phyloP scores from a whole-genome alignment of 306 rosid species.

The Carpinus fangiana region DNA sequence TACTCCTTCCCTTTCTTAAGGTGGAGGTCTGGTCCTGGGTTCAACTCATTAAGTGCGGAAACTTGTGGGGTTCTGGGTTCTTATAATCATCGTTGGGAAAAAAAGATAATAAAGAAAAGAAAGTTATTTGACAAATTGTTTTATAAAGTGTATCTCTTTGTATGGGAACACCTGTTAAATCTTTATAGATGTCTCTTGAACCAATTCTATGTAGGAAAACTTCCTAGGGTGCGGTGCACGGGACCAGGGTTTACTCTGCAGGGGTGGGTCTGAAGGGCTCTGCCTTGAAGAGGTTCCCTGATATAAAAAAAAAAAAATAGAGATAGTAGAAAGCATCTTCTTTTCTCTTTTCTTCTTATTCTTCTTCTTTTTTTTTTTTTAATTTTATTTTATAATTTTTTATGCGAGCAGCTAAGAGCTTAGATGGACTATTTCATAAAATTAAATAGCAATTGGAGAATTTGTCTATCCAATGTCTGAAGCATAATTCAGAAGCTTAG shows the following conservation, averaged over 20 bases:
- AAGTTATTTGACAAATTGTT: not conserved
- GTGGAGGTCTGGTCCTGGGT: not conserved
- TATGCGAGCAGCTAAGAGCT: not conserved
- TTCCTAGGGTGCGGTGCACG: too few species aligned
- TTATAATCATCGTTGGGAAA: not conserved
- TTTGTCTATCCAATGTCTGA: not conserved
- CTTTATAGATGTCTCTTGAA: not conserved
- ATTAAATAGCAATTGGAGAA: not conserved
- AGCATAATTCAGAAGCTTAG: not conserved
- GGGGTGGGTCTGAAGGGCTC: too few species aligned
- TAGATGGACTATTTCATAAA: not conserved
- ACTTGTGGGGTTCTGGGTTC: not conserved
- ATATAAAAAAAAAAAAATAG: too few species aligned
- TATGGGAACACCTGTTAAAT: not conserved
- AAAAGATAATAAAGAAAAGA: not conserved
- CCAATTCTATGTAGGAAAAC: too few species aligned
- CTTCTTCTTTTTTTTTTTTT: too few species aligned
- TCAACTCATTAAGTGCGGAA: not conserved
- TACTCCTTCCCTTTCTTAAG: not conserved
- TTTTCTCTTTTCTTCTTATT: too few species aligned
- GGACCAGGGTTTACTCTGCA: too few species aligned
- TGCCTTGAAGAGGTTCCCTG: too few species aligned
- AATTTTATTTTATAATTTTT: not conserved
- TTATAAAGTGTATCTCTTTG: not conserved
- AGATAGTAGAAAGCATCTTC: not conserved